phyloP scores from a whole-genome alignment of 2,329 filamentous ascomycete species.

The Fusarium devonianum region DNA sequence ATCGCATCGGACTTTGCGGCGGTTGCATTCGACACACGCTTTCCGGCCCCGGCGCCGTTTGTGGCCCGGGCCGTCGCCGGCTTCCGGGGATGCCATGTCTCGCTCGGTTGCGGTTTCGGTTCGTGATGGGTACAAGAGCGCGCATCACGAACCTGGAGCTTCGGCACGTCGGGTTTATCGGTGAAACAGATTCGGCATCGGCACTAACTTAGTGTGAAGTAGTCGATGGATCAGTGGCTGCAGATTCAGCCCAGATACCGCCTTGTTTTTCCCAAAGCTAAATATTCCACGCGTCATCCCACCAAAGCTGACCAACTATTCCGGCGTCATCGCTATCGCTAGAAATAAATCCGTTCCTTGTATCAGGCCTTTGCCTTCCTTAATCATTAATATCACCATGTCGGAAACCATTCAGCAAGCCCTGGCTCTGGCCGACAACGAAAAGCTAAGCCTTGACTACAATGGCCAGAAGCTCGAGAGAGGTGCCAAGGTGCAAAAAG shows the following conservation, averaged over 20 bases:
- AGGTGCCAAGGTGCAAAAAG: not conserved
- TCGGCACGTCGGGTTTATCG: not conserved
- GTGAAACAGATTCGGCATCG: not conserved
- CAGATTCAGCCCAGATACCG: no score
- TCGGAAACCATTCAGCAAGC: not conserved
- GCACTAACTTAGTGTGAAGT: no score
- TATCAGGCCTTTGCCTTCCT: no score
- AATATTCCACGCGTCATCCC: no score
- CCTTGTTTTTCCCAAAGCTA: no score
- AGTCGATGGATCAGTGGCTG: no score
- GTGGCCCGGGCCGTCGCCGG: constrained; percentile 1
- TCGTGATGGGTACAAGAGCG: not conserved
- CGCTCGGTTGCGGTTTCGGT: not conserved
- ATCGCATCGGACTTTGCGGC: constrained; percentile 37
- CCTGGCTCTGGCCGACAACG: not conserved
- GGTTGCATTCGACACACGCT: constrained; percentile 25
- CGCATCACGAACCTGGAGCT: not conserved
- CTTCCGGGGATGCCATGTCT: not conserved
- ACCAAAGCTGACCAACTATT: no score
- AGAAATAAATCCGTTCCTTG: no score
- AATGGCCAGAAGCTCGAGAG: not conserved
- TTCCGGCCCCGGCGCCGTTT: constrained; percentile 20
- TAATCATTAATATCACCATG: not conserved
- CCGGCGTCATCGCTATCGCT: no score
- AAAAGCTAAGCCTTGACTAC: not conserved